Conservation (phyloP, 176 grass and related monocot genomes). For the Carex scoparia region DNA sequence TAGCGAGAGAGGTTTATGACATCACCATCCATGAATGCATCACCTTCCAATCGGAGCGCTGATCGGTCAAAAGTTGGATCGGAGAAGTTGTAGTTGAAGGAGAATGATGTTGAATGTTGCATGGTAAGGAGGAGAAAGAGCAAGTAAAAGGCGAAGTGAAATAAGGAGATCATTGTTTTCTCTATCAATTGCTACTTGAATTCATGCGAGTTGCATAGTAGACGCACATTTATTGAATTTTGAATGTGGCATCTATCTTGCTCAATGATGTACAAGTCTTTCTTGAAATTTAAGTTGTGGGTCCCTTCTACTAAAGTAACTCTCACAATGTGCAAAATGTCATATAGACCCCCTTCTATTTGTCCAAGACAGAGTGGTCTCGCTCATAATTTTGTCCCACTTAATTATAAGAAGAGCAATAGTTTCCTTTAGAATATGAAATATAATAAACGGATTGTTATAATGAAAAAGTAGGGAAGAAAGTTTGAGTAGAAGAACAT, state of each 20-base stretch:
- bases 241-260: background rate
- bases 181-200: no score
- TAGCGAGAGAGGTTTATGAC: slow-evolving; percentile 6
- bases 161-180: background rate
- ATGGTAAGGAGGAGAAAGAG: background rate
- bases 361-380: background rate
- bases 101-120: background rate
- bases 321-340: background rate
- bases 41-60: background rate
- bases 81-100: slow-evolving; percentile 32
- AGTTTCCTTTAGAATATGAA: no score
- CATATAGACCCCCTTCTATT: background rate
- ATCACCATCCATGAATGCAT: background rate
- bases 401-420: no score
- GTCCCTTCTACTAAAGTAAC: background rate
- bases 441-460: no score
- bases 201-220: no score
- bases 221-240: background rate
- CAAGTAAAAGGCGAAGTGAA: background rate
- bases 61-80: background rate
- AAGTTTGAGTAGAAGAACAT: no score
- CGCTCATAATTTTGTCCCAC: no score
- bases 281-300: background rate
- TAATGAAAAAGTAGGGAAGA: no score
- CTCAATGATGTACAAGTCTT: background rate